These are phyloP conservation scores for Paraphaeosphaeria minitans DNA, from an alignment of 2,329 filamentous ascomycete genomes.

Conservation along the genomic window DNA sequence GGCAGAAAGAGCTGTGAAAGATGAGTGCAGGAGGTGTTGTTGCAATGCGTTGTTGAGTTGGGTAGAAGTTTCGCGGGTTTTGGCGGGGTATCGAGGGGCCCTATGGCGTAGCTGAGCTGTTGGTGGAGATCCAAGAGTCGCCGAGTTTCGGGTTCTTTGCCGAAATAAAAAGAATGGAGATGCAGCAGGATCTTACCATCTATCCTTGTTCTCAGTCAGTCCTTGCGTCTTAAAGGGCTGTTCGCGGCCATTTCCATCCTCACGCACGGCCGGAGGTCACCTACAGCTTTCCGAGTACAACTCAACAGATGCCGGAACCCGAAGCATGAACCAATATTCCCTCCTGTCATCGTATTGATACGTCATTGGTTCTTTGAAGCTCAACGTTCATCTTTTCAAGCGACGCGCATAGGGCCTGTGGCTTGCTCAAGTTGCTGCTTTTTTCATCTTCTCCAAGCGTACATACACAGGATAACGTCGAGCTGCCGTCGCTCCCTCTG, in stretches of 20 bases:
- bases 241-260: background rate
- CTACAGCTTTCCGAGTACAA: background rate
- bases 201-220: background rate
- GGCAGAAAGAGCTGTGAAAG: constrained; percentile 14
- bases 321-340: too few relatives aligned
- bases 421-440: background rate
- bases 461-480: background rate
- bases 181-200: constrained; percentile 18
- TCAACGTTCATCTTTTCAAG: background rate
- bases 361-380: background rate
- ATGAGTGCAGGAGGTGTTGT: constrained; percentile 17
- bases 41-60: constrained; percentile 40
- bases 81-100: constrained; percentile 17
- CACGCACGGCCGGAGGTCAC: background rate
- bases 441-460: too few relatives aligned
- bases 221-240: background rate
- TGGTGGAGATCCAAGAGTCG: constrained; percentile 29
- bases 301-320: background rate
- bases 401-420: background rate
- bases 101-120: constrained; percentile 17
- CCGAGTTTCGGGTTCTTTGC: constrained; percentile 35
- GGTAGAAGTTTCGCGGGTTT: constrained; percentile 13
- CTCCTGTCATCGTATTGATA: background rate
- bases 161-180: constrained; percentile 34
- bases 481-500: background rate